These are phyloP conservation scores for Mycena floridula DNA, from an alignment of 768 basidiomycete species.

Conservation along the genomic window DNA sequence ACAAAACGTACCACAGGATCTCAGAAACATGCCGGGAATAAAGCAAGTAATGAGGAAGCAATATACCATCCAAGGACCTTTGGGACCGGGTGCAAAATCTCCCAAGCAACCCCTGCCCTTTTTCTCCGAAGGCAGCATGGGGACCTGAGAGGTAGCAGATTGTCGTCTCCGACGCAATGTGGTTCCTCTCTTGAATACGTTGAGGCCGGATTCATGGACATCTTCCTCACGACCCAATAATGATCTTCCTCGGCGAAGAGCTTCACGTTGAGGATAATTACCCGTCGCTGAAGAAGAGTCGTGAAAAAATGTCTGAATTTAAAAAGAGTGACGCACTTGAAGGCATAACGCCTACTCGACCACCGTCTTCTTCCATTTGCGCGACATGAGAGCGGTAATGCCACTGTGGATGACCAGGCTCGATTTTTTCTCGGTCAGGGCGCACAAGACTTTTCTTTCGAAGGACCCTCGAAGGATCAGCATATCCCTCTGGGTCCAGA, in stretches of 20 bases:
- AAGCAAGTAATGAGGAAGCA: conserved; percentile 80
- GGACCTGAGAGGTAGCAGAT: conserved; percentile 33
- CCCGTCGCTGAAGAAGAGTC: conserved; percentile 54
- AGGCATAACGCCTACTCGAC: conserved; percentile 64
- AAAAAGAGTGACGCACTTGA: conserved; percentile 57
- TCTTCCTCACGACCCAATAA: conserved; percentile 89
- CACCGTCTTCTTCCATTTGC: conserved; percentile 66
- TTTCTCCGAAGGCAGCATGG: conserved; percentile 30
- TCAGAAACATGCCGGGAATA: conserved; percentile 74
- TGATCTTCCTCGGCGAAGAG: conserved; percentile 80
- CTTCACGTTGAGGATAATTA: conserved; percentile 66
- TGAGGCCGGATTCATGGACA: conserved; percentile 83
- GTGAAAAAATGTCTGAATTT: background rate
- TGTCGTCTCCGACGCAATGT: conserved; percentile 70
- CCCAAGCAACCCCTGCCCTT: conserved; percentile 53
- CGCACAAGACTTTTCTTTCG: conserved; percentile 90
- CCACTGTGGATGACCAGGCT: conserved; percentile 90
- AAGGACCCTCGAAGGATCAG: conserved; percentile 46
- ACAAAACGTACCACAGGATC: conserved; percentile 62
- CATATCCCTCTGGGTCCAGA: conserved; percentile 21
- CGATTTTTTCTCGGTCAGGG: conserved; percentile 95
- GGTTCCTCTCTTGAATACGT: conserved; percentile 83
- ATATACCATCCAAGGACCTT: conserved; percentile 94
- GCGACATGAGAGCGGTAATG: conserved; percentile 89
- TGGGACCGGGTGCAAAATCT: conserved; percentile 79